These are phyloP conservation scores for Dictyostelium capitatum DNA, from an alignment of 78 protist genomes.

Conservation along the genomic window DNA sequence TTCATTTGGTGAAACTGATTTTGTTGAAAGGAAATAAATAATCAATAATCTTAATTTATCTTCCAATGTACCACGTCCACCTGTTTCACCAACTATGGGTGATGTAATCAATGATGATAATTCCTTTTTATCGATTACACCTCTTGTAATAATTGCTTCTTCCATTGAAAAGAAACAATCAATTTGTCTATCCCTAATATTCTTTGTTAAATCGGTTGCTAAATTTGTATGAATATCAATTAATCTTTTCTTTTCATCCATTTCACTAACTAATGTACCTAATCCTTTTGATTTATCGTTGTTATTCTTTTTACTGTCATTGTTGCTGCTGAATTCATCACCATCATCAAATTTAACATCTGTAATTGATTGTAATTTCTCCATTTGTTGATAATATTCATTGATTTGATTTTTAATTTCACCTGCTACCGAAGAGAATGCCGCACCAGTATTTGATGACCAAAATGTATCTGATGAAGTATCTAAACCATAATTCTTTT, in stretches of 20 bases:
- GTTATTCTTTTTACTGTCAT: slow-evolving; percentile 7
- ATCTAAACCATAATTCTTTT: slow-evolving; percentile 84
- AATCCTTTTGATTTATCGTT: slow-evolving; percentile 28
- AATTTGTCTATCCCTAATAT: slow-evolving; percentile 83
- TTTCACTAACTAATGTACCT: slow-evolving; percentile 59
- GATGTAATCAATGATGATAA: slow-evolving; percentile 70
- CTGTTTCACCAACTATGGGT: slow-evolving; percentile 39
- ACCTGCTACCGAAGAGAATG: slow-evolving; percentile 90
- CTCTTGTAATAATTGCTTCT: slow-evolving; percentile 83
- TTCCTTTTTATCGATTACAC: slow-evolving; percentile 65
- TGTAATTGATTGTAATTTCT: slow-evolving; percentile 29
- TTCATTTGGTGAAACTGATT: slow-evolving; percentile 24
- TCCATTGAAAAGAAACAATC: slow-evolving; percentile 83
- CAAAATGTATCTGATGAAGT: slow-evolving; percentile 87
- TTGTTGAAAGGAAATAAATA: slow-evolving; percentile 75
- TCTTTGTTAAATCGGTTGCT: slow-evolving; percentile 85
- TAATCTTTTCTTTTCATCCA: slow-evolving; percentile 84
- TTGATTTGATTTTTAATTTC: slow-evolving; percentile 55
- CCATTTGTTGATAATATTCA: slow-evolving; percentile 67
- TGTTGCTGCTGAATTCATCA: background rate
- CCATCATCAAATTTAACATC: slow-evolving; percentile 23
- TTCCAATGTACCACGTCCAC: slow-evolving; percentile 80
- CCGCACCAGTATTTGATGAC: slow-evolving; percentile 69
- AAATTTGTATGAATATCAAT: slow-evolving; percentile 88
- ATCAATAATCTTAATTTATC: slow-evolving; percentile 91